Base-by-base conservation (phyloP, 1,284 basidiomycete genomes). In the Tilletia walkeri region DNA sequence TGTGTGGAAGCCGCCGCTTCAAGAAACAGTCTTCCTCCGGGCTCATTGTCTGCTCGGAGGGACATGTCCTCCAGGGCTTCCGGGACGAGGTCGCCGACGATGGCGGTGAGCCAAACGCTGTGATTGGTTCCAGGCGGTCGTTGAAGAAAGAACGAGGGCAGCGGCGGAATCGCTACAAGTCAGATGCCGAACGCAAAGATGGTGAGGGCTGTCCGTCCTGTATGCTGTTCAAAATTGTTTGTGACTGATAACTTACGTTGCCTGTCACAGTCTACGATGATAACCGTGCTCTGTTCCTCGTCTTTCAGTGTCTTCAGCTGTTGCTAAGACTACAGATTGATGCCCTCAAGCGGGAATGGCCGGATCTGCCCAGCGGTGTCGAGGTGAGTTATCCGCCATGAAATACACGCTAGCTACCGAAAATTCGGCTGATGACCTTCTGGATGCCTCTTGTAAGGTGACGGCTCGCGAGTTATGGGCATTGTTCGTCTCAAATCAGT, bases 381-480 rank as follows among this genome's bases (percentile, higher is more conserved):
- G 79, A 80, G 56, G 70, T 72, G 30, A 67, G 68, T 47, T 16
- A 30, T 18, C 38, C 18, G 20, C 18, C 1, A 30, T 30, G 24
- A 30, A 30, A 12, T 34, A 59, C 39, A 24, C n/a, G 24, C 24
- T 30, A 30, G 24, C 24, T 30, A 30, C 24, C 24, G 24, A 30
- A 30, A 30, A 30, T 30, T 30, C 2, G 24, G 24, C 24, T 30
- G 24, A 36, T 3, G 12, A 7, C 7, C n/a, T 18, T 24, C 50
- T n/a, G 12, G 7, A 2, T 69, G 6, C 6, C n/a, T 12, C 36
- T 12, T 6, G 2, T 18, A 7, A 72, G 69, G 71, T 74, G 3
- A 68, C 78, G 1, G 76, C 78, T n/a, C 74, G 78, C 18, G 79
- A 80, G 30, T 71, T 79, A 0, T 80, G 79, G 79, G 70, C 79